phyloP scores from a whole-genome alignment of 495 filamentous ascomycete species.

The Penicillium longicatenatum region DNA sequence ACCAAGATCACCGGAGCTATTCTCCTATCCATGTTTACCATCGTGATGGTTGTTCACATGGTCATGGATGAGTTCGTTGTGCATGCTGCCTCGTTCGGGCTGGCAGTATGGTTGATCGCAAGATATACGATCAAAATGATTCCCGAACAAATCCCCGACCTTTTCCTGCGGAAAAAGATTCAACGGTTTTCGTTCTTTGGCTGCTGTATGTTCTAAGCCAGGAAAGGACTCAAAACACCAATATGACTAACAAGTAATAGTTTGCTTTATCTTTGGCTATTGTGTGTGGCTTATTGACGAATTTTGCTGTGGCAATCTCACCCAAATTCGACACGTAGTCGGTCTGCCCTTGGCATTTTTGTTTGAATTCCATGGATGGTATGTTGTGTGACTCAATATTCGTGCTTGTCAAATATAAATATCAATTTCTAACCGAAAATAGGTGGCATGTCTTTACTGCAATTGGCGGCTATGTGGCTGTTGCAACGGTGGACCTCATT shows the following conservation, averaged over 20 bases:
- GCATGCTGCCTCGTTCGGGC: slow-evolving; percentile 28
- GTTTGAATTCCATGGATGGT: slow-evolving; percentile 38
- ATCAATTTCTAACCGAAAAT: neutral
- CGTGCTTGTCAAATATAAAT: neutral
- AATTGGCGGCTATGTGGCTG: slow-evolving; percentile 35
- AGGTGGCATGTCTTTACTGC: slow-evolving; percentile 41
- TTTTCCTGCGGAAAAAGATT: slow-evolving; percentile 16
- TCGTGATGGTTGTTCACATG: slow-evolving; percentile 36
- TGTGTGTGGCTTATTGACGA: slow-evolving; percentile 35
- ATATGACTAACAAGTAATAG: slow-evolving; percentile 13
- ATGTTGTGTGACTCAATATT: slow-evolving; percentile 6
- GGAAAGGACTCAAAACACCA: neutral
- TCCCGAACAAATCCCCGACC: slow-evolving; percentile 19
- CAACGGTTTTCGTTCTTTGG: slow-evolving; percentile 24
- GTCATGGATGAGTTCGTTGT: slow-evolving; percentile 36
- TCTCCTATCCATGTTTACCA: slow-evolving; percentile 22
- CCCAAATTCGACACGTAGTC: slow-evolving; percentile 12
- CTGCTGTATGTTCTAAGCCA: slow-evolving; percentile 18
- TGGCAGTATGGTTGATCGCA: slow-evolving; percentile 28
- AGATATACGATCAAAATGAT: slow-evolving; percentile 25
- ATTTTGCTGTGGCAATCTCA: slow-evolving; percentile 23
- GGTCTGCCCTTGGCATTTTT: slow-evolving; percentile 34
- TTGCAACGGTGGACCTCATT: slow-evolving; percentile 32
- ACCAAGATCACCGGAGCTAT: slow-evolving; percentile 20
- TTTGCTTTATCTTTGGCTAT: slow-evolving; percentile 33